Percentiles rank a stretch among this genome's conserved stretches.
These are phyloP conservation scores for Pistacia vera DNA, from an alignment of 345 rosid species.

Conservation along the genomic window DNA sequence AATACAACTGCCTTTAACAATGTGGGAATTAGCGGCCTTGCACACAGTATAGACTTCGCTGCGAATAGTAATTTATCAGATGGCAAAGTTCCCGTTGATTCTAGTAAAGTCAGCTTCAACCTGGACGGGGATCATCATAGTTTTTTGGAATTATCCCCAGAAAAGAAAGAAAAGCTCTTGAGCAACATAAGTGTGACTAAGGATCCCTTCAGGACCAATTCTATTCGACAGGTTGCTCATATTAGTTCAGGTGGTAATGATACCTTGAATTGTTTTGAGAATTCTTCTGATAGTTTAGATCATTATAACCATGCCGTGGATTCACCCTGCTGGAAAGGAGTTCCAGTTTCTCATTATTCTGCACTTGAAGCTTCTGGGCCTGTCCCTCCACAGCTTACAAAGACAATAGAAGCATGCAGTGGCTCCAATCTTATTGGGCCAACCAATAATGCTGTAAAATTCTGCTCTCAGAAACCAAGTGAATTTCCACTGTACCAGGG, in stretches of 20 bases:
- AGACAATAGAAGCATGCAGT: constrained; percentile 38
- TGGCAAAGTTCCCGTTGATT: not conserved
- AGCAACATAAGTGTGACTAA: constrained; percentile 28
- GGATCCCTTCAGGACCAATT: constrained; percentile 28
- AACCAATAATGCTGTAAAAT: constrained; percentile 29
- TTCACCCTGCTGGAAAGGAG: constrained; percentile 66
- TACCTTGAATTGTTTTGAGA: constrained; percentile 34
- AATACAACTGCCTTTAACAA: constrained; percentile 18
- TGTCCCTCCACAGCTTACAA: constrained; percentile 27
- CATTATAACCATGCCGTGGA: constrained; percentile 44
- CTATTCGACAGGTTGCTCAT: constrained; percentile 34
- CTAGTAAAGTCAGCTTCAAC: constrained; percentile 23
- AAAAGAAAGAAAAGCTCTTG: constrained; percentile 20
- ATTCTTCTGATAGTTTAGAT: constrained; percentile 44
- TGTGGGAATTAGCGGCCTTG: constrained; percentile 9
- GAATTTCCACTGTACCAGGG: constrained; percentile 22
- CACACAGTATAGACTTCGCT: constrained; percentile 18
- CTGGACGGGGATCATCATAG: constrained; percentile 30
- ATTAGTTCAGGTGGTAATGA: constrained; percentile 34
- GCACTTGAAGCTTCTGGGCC: constrained; percentile 33
- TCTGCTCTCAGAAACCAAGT: constrained; percentile 27
- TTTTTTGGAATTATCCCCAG: constrained; percentile 23
- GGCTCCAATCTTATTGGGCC: constrained; percentile 39
- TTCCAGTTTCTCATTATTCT: constrained; percentile 36
- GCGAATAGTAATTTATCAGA: constrained; percentile 20